Base-by-base conservation (phyloP, 768 basidiomycete genomes). In the Phlegmacium glaucopus region DNA sequence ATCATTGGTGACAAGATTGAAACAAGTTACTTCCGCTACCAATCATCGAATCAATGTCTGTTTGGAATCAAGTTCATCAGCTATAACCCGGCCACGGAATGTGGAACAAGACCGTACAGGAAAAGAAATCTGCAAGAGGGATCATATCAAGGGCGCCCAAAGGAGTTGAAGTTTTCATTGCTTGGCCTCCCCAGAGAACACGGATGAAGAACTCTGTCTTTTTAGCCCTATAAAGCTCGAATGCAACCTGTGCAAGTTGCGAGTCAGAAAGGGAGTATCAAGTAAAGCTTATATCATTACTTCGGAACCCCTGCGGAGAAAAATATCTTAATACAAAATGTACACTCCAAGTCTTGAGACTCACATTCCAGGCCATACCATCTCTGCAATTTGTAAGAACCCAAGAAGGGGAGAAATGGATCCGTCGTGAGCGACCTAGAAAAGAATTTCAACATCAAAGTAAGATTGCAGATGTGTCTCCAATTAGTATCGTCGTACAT, bases 361-460 rank as follows among this genome's bases (percentile, higher is more conserved):
- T 51, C 37, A 74, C 74, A 78, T 79, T 26, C 77, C 77, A 11
- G 77, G 77, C 77, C 77, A 79, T 10, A 74, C 74, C 76, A 79
- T 79, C 41, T 70, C 55, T 4, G 69, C 64, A 10, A 77, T 64
- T 53, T 79, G 76, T 25, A 78, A 60, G 47, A 77, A 71, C 2
- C 77, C 77, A 25, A 79, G 71, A 1, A 77, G 65, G 12, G 74
- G 60, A 1, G 76, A 66, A 13, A 78, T 69, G 1, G 77, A 79
- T 9, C 76, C 76, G 42, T 79, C 77, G 47, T 79, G 76, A 2
- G 71, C 76, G 28, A 78, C 57, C 66, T 72, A 37, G 6, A 44
- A 18, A 6, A 22, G 22, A n/a, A 29, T 28, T 12, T n/a, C 16
- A 46, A 10, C 27, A 10, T 39, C 8, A 3, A 26, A n/a, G 7